phyloP scores from a whole-genome alignment of 1,284 basidiomycete species.

The Stereum hirsutum region DNA sequence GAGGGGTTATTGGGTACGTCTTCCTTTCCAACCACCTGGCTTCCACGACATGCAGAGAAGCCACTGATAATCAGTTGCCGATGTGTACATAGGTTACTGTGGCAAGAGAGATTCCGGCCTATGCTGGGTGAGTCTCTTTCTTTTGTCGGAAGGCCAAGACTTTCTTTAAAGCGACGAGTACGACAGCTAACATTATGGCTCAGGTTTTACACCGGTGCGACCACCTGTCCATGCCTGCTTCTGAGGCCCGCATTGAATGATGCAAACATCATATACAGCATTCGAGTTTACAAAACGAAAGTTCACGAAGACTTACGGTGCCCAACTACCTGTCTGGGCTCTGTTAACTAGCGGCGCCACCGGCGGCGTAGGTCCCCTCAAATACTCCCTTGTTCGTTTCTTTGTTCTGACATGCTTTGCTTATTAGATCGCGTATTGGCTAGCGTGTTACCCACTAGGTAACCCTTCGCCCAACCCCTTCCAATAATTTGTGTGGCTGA shows the following conservation, averaged over 20 bases:
- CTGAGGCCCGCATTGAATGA: not conserved
- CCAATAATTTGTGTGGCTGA: not conserved
- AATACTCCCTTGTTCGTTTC: not conserved
- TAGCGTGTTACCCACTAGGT: slow-evolving; percentile 86
- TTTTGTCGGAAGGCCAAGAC: not conserved
- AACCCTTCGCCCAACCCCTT: slow-evolving; percentile 4
- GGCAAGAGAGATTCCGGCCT: slow-evolving; percentile 88
- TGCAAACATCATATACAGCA: slow-evolving; percentile 27
- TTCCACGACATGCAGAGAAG: too few species aligned
- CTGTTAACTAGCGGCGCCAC: slow-evolving; percentile 79
- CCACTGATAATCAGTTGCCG: not conserved
- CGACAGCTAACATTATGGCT: too few species aligned
- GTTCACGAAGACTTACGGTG: slow-evolving; percentile 54
- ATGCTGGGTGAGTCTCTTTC: slow-evolving; percentile 61
- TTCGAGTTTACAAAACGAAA: slow-evolving; percentile 86
- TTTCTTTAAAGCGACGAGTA: not conserved
- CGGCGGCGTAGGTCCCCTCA: slow-evolving; percentile 78
- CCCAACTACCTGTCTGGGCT: slow-evolving; percentile 82
- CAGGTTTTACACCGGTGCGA: slow-evolving; percentile 67
- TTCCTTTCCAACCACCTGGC: too few species aligned
- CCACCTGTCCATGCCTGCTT: not conserved
- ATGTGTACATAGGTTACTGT: slow-evolving; percentile 66
- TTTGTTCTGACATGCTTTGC: not conserved
- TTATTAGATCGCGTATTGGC: slow-evolving; percentile 81
- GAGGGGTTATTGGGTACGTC: slow-evolving; percentile 88